Evolutionary conservation across 139 green algal species (phyloP), one percentile per base, ranked within the genome.

Genomic region (Picochlorum sp.): DNA sequence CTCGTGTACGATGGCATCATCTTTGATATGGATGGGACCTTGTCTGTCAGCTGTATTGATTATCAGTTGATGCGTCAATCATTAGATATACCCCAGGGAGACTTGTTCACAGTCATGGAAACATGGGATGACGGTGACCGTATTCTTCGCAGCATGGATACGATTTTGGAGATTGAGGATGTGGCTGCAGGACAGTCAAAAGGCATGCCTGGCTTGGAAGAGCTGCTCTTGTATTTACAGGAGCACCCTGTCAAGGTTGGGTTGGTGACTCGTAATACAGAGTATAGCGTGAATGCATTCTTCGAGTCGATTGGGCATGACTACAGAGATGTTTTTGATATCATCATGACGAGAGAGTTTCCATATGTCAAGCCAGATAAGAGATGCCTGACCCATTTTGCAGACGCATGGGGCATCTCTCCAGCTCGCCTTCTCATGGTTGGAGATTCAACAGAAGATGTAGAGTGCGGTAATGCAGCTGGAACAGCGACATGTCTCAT

Each of bases 21-120:
- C 6, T 73, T 73, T 57, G 67, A 73, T 49, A 73, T 73, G 67
- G 79, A 86, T 55, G 81, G 81, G 41, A 89, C 83, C 0, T 62
- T 89, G 15, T 81, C 74, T 3, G 73, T 84, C 18, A 68, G 57
- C 0, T 79, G 84, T 67, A 90, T 90, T 10, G 76, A 86, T 55
- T 90, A 87, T 47, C 66, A 64, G 3, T 69, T 80, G 61, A 90
- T 90, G 84, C 64, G 84, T 0, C 16, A 69, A 31, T 31, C 73
- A 3, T 80, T 76, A 18, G 80, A 62, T 56, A 86, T 89, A 37
- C 74, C 83, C 4, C 28, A 78, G 11, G 84, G 84, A 11, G 84
- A 90, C 47, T 63, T 90, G 18, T 90, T 90, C 68, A 86, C 81
- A 1, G 79, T 84, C 23, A 85, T 90, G 76, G 84, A 90, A 73